A percentile compares a stretch with the other conserved stretches of the same genome.
phyloP scores from a whole-genome alignment of 192 early-diverging fungal species.

The Funneliformis geosporum region DNA sequence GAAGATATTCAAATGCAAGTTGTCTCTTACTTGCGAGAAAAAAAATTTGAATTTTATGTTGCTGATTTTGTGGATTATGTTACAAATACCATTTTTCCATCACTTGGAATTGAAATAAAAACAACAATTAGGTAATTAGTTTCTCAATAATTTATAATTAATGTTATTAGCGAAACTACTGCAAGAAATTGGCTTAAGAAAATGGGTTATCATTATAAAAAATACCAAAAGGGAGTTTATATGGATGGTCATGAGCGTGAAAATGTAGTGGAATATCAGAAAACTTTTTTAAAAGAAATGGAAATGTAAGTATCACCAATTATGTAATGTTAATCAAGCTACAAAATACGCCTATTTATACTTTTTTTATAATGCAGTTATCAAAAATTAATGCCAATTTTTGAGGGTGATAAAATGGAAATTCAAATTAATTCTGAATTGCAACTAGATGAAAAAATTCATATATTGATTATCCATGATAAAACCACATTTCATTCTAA shows the following conservation, averaged over 20 bases:
- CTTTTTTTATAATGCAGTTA: background rate
- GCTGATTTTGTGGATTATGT: no score
- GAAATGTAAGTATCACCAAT: background rate
- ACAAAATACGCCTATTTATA: no score
- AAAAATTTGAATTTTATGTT: no score
- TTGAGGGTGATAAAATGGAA: no score
- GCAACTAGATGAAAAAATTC: background rate
- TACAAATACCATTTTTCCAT: no score
- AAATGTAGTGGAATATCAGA: constrained; percentile 31
- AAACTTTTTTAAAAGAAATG: background rate
- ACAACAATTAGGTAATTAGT: no score
- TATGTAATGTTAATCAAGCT: no score
- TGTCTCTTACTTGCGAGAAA: no score
- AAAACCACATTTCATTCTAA: constrained; percentile 30
- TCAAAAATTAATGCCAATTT: background rate
- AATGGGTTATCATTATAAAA: constrained; percentile 19
- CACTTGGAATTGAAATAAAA: no score
- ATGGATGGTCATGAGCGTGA: constrained; percentile 32
- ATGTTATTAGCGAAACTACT: background rate
- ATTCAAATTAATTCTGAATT: background rate
- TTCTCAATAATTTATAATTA: no score
- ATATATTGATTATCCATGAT: constrained; percentile 32
- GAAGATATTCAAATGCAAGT: no score
- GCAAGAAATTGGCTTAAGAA: background rate
- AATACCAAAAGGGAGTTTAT: constrained; percentile 12